Evolutionary conservation across 352 stramenopile species (phyloP).

Genomic region (Pythium brassicae): DNA sequence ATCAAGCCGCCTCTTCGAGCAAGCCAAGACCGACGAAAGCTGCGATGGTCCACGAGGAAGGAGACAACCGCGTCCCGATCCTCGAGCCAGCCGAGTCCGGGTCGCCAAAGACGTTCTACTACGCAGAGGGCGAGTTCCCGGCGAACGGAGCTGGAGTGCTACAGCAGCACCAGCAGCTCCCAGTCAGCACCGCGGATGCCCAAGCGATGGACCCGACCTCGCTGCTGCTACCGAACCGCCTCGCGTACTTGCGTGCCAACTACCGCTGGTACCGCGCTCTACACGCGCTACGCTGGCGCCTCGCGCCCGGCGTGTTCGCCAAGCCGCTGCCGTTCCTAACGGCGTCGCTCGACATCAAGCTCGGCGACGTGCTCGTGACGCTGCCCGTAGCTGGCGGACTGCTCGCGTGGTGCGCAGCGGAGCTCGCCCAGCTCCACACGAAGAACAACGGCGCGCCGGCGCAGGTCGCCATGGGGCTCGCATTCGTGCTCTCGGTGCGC

Average conservation of each 20-base stretch:
- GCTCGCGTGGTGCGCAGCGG: slow-evolving; percentile 16
- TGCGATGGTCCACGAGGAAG: too few relatives aligned
- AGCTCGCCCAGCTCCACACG: slow-evolving; percentile 16
- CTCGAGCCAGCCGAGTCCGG: too few relatives aligned
- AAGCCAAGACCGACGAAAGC: too few relatives aligned
- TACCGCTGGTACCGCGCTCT: neutral
- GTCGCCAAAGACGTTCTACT: too few relatives aligned
- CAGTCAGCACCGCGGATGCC: too few relatives aligned
- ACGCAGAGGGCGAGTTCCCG: too few relatives aligned
- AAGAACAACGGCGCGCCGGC: slow-evolving; percentile 17
- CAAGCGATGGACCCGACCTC: neutral
- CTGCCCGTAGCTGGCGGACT: slow-evolving; percentile 18
- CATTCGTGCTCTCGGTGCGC: slow-evolving; percentile 37
- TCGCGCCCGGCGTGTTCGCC: neutral
- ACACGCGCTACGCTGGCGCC: slow-evolving; percentile 3
- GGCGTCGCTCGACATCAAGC: slow-evolving; percentile 21
- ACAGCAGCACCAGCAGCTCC: too few relatives aligned
- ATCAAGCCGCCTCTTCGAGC: too few relatives aligned
- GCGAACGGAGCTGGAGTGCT: too few relatives aligned
- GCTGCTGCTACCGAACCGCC: neutral
- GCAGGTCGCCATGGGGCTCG: slow-evolving; percentile 25
- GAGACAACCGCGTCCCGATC: too few relatives aligned
- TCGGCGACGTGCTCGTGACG: slow-evolving; percentile 32
- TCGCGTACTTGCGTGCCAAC: neutral
- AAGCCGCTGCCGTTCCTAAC: slow-evolving; percentile 20